Evolutionary conservation across 2,329 filamentous ascomycete genomes (phyloP), one percentile per base, ranked within the genome.

Genomic region (Pezicula neosporulosa): DNA sequence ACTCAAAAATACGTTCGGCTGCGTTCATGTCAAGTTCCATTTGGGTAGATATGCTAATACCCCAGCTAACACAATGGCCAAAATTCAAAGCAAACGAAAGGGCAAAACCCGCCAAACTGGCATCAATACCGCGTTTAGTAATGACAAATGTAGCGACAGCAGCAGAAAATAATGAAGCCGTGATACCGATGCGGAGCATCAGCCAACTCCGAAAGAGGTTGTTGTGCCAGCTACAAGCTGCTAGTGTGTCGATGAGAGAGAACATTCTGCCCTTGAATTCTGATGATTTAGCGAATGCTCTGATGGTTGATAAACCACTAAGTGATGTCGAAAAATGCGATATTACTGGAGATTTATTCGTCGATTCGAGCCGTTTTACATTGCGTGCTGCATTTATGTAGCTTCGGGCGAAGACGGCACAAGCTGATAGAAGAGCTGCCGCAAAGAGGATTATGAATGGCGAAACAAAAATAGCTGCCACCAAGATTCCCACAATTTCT

Each of bases 21-120:
- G 86, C 80, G 62, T 90, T 90, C 85, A 91, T 90, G 62, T 87
- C 81, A 8, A 90, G 70, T 64, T 92, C 88, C 24, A 89, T 72
- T 53, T 80, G 82, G 1, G 86, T 78, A 63, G 87, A 89, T 44
- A 82, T 71, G 3, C 84, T 77, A 27, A 90, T 76, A 0, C 80
- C 76, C 77, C 78, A 85, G 44, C 83, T 77, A 53, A 90, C 78
- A 13, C 76, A 74, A 21, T 70, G 70, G 0, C 83, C 80, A 63
- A 89, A 88, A 50, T 86, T 81, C 37, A 91, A 71, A 0, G 86
- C 80, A 67, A 91, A 91, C 2, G 83, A 81, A 42, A 92, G 71
- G 0, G 86, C 86, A 60, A 92, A 91, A 0, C 88, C 88, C 2
- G 87, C 87, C 21, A 90, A 71, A 2, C 85, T 77, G 1, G 87